phyloP scores from a whole-genome alignment of 2,329 filamentous ascomycete species.

The Gyromitra esculenta region DNA sequence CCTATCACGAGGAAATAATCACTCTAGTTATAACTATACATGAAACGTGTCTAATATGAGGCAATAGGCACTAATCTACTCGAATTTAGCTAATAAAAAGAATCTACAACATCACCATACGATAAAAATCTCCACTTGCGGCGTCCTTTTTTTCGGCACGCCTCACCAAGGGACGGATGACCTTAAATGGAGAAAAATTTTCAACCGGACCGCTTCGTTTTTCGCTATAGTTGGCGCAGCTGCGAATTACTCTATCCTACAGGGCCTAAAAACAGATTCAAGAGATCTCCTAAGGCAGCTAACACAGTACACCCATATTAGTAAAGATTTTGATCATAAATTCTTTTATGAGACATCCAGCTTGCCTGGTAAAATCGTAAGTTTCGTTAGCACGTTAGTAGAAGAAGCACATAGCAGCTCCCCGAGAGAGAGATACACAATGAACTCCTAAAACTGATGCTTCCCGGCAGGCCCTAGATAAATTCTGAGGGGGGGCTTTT shows the following conservation, averaged over 20 bases:
- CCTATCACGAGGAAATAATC: neutral
- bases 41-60: neutral
- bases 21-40: neutral
- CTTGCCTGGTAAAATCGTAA: neutral
- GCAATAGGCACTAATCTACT: slow-evolving; percentile 13
- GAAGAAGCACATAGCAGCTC: neutral
- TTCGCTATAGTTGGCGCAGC: neutral
- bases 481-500: neutral
- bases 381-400: neutral
- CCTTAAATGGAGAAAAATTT: neutral
- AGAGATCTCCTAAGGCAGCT: neutral
- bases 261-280: neutral
- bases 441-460: neutral
- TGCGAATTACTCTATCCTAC: neutral
- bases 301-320: neutral
- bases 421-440: neutral
- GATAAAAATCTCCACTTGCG: slow-evolving; percentile 13
- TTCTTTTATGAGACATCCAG: slow-evolving; percentile 13
- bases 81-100: slow-evolving; percentile 4
- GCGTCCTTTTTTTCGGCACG: slow-evolving; percentile 16
- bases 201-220: neutral
- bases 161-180: slow-evolving; percentile 7
- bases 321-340: slow-evolving; percentile 7
- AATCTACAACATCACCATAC: slow-evolving; percentile 1
- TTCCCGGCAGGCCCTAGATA: neutral